Conservation (phyloP, 2,329 filamentous ascomycete species). For the Venturiaceae sp. region DNA sequence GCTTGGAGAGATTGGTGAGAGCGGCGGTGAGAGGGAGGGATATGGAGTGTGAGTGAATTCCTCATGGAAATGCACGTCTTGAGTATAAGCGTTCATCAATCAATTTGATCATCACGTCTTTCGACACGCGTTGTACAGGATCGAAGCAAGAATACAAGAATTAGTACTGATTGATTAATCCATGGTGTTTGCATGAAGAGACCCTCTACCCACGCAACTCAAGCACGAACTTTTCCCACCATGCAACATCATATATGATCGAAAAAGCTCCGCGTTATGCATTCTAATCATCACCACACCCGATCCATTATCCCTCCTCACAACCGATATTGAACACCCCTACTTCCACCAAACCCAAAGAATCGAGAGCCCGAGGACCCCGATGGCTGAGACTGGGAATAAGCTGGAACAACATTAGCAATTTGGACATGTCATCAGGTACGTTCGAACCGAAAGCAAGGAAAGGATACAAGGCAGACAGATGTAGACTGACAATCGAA, state of each 20-base stretch:
- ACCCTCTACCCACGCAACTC: neutral
- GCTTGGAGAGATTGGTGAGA: too few relatives aligned
- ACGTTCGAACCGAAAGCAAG: neutral
- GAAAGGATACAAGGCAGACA: neutral
- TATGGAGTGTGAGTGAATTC: too few relatives aligned
- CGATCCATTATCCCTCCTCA: neutral
- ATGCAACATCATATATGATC: neutral
- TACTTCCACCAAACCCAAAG: slow-evolving; percentile 1
- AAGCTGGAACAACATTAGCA: too few relatives aligned
- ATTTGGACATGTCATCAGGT: too few relatives aligned
- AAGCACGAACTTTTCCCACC: neutral
- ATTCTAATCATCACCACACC: neutral
- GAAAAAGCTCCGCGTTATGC: neutral
- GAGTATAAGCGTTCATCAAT: too few relatives aligned
- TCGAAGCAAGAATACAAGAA: too few relatives aligned
- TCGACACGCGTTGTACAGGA: too few relatives aligned
- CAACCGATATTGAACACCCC: neutral
- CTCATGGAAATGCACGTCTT: too few relatives aligned
- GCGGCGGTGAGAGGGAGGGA: too few relatives aligned
- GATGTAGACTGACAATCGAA: neutral
- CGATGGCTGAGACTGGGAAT: slow-evolving; percentile 1
- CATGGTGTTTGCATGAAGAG: neutral
- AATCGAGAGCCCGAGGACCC: neutral
- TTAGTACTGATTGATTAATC: neutral
- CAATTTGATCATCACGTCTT: too few relatives aligned